Evolutionary conservation across 176 grass and related monocot species (phyloP).

Genomic region (Hyparrhenia diplandra): DNA sequence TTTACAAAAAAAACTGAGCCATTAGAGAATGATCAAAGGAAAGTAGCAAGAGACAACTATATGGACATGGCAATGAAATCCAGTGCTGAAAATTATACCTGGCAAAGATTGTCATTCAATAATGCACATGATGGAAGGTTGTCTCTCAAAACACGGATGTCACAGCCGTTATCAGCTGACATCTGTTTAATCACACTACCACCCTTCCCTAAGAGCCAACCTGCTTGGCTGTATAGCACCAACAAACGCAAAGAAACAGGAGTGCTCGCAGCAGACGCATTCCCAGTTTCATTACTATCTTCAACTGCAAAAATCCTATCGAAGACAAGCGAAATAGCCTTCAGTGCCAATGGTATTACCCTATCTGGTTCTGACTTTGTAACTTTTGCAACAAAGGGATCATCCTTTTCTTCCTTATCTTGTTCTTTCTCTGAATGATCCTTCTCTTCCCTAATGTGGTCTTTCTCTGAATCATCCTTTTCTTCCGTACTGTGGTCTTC

Average conservation of each 20-base stretch:
- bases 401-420: slow-evolving; percentile 30
- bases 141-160: slow-evolving; percentile 78
- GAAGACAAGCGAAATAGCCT: slow-evolving; percentile 68
- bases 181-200: slow-evolving; percentile 81
- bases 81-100: slow-evolving; percentile 46
- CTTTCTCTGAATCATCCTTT: slow-evolving; percentile 15
- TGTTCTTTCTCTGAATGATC: slow-evolving; percentile 18
- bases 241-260: slow-evolving; percentile 70
- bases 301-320: slow-evolving; percentile 67
- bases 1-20: neutral
- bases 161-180: slow-evolving; percentile 63
- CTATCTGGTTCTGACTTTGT: slow-evolving; percentile 39
- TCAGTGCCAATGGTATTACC: slow-evolving; percentile 36
- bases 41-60: slow-evolving; percentile 13
- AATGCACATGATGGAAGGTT: slow-evolving; percentile 71
- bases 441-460: slow-evolving; percentile 7
- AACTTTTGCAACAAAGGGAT: slow-evolving; percentile 19
- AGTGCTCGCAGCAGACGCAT: slow-evolving; percentile 26
- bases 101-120: slow-evolving; percentile 67
- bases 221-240: slow-evolving; percentile 81
- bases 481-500: slow-evolving; percentile 2
- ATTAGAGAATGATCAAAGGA: slow-evolving; percentile 16
- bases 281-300: slow-evolving; percentile 39
- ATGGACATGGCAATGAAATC: neutral
- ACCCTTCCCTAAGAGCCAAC: slow-evolving; percentile 75